These are phyloP conservation scores for Coccomyxa sp. DNA, from an alignment of 139 green algal species.

Conservation along the genomic window DNA sequence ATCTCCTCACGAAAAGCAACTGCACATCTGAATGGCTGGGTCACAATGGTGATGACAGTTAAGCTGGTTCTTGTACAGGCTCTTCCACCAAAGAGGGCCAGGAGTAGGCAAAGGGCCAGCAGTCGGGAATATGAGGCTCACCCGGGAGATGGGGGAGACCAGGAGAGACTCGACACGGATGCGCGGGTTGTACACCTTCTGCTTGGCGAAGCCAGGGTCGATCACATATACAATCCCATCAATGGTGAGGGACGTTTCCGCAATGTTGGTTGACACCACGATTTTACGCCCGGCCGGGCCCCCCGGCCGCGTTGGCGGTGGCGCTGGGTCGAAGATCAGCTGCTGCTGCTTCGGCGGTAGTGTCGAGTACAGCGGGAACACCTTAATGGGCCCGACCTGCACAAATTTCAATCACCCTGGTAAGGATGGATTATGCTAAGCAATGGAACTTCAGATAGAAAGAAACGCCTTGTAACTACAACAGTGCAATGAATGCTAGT, in stretches of 20 bases:
- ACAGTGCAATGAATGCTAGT: no score
- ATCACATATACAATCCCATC: conserved; percentile 99
- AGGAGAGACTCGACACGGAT: conserved; percentile 95
- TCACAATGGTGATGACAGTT: neutral
- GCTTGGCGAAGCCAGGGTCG: conserved; percentile 94
- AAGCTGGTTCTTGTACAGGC: neutral
- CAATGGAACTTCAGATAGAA: neutral
- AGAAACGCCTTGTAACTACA: no score
- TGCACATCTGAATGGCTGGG: neutral
- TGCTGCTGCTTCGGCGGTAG: conserved; percentile 95
- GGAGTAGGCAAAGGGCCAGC: no score
- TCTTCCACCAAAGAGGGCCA: no score
- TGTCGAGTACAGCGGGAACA: conserved; percentile 96
- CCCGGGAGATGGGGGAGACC: conserved; percentile 94
- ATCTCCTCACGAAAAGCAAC: neutral
- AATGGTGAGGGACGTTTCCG: conserved; percentile 98
- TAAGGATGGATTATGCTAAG: neutral
- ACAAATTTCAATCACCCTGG: neutral
- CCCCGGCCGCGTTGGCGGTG: conserved; percentile 44
- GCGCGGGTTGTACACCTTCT: conserved; percentile 99
- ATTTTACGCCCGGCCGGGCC: conserved; percentile 90
- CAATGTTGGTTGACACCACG: conserved; percentile 97
- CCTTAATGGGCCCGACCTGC: conserved; percentile 84
- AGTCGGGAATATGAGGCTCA: conserved; percentile 2
- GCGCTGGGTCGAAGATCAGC: conserved; percentile 90